A percentile compares a stretch with the other conserved stretches of the same genome.
These are phyloP conservation scores for Pseudocercospora macadamiae DNA, from an alignment of 2,329 filamentous ascomycete genomes.

Conservation along the genomic window DNA sequence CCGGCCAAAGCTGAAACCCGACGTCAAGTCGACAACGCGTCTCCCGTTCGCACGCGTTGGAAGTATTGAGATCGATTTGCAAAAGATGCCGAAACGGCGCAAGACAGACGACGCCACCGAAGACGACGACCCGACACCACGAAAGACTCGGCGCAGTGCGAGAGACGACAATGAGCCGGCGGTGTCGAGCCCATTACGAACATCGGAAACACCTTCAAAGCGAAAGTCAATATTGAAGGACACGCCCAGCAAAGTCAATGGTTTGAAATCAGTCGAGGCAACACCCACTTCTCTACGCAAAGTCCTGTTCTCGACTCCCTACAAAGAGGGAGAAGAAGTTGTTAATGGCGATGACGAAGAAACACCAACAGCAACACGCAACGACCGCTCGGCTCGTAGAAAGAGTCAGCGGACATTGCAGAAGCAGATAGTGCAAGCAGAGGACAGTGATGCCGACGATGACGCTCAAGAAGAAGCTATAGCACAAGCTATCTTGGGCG, in stretches of 20 bases:
- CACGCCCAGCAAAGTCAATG: slow-evolving; percentile 34
- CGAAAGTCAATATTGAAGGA: slow-evolving; percentile 38
- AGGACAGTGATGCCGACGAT: slow-evolving; percentile 68
- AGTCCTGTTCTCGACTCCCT: slow-evolving; percentile 51
- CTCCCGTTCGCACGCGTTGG: slow-evolving; percentile 5
- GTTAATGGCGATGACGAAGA: slow-evolving; percentile 47
- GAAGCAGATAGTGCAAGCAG: slow-evolving; percentile 67
- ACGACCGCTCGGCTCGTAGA: slow-evolving; percentile 81
- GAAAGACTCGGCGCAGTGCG: slow-evolving; percentile 29
- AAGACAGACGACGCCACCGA: slow-evolving; percentile 21
- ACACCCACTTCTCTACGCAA: slow-evolving; percentile 51
- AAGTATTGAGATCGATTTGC: background rate
- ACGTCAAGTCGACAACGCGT: slow-evolving; percentile 18
- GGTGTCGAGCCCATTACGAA: slow-evolving; percentile 18
- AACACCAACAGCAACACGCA: slow-evolving; percentile 62
- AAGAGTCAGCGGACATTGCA: slow-evolving; percentile 81
- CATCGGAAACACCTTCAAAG: slow-evolving; percentile 36
- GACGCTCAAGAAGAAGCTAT: slow-evolving; percentile 52
- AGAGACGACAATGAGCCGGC: slow-evolving; percentile 14
- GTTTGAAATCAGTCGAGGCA: slow-evolving; percentile 27
- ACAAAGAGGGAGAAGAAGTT: slow-evolving; percentile 42
- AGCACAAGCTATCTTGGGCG: slow-evolving; percentile 31
- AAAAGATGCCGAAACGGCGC: slow-evolving; percentile 31
- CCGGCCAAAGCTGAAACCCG: too few relatives aligned
- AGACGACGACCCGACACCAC: slow-evolving; percentile 31